phyloP scores from a whole-genome alignment of 768 basidiomycete genomes.

The Roridomyces roridus region DNA sequence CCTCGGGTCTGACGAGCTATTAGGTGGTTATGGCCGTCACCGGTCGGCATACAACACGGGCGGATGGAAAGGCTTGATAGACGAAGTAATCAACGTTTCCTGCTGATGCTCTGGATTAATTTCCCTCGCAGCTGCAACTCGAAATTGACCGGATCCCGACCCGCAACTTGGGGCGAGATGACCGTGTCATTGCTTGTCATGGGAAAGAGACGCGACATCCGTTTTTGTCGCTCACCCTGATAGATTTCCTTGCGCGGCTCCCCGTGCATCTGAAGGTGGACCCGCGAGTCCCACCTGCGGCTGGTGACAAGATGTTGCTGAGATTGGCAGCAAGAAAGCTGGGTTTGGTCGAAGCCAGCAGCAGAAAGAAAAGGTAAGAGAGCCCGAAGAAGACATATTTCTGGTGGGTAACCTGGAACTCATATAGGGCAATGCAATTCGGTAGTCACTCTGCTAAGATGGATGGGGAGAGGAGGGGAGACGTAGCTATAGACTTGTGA shows the following conservation, averaged over 20 bases:
- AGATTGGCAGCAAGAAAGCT: slow-evolving; percentile 71
- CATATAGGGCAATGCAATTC: slow-evolving; percentile 86
- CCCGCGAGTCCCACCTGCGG: slow-evolving; percentile 70
- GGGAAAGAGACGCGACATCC: slow-evolving; percentile 94
- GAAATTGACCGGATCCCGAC: slow-evolving; percentile 87
- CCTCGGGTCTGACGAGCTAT: slow-evolving; percentile 92
- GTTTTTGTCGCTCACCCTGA: slow-evolving; percentile 82
- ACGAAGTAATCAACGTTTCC: slow-evolving; percentile 65
- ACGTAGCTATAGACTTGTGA: slow-evolving; percentile 44
- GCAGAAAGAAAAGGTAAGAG: slow-evolving; percentile 69
- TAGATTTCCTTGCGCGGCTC: slow-evolving; percentile 76
- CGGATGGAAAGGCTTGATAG: slow-evolving; percentile 79
- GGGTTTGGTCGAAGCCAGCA: slow-evolving; percentile 78
- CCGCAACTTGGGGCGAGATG: slow-evolving; percentile 93
- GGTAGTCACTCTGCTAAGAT: slow-evolving; percentile 88
- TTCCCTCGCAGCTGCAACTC: slow-evolving; percentile 72
- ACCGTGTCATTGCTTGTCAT: slow-evolving; percentile 89
- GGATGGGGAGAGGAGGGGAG: slow-evolving; percentile 70
- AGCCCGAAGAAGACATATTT: no score
- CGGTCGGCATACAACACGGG: slow-evolving; percentile 70
- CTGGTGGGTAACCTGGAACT: no score
- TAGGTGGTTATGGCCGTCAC: slow-evolving; percentile 94
- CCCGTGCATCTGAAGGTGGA: slow-evolving; percentile 88
- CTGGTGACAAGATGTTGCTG: slow-evolving; percentile 90
- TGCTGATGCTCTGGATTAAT: background rate